Base-by-base conservation (phyloP, 139 green algal genomes). In the Picochlorum sp. region DNA sequence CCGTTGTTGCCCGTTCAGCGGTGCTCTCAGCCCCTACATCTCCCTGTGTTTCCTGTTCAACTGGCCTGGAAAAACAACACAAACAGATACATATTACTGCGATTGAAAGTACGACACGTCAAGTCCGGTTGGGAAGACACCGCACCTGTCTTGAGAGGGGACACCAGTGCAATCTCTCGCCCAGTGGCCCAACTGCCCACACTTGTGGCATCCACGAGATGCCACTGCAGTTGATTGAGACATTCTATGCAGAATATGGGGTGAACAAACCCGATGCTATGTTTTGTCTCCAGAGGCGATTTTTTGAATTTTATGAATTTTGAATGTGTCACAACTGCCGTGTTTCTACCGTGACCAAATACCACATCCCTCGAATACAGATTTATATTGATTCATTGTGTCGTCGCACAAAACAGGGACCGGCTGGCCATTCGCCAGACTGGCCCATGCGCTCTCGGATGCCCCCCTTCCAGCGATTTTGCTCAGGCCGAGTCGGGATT, bases 101-200 rank as follows among this genome's bases (percentile, higher is more conserved):
- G 34, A 41, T 41, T 28, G 34, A 41, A 30, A 49, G 18, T 34
- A 4, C 38, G 0, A n/a, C 21, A 18, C 51, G n/a, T 28, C 20
- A 7, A 23, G 31, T 54, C 31, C 37, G 20, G 3, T 8, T 14
- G 10, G 23, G 14, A 24, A n/a, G 28, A 49, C 37, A 7, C 52
- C 37, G 6, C 21, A 47, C 16, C 73, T 18, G 63, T 69, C 75
- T 21, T 76, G 41, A 26, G 26, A 51, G 15, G 21, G 61, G n/a
- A 66, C 68, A 34, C 49, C 70, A 2, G 69, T 66, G 60, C 73
- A 84, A 65, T 83, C 77, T 4, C 73, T 60, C 2, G 70, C 68
- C 71, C 73, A 83, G 51, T 83, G 66, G 8, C 77, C 77, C 24
- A 47, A 71, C 65, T 78, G 49, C 14, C 77, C 77, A 65, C 77